Evolutionary conservation across 148 eudicot genomes (phyloP).

Genomic region (Cornus kousa): DNA sequence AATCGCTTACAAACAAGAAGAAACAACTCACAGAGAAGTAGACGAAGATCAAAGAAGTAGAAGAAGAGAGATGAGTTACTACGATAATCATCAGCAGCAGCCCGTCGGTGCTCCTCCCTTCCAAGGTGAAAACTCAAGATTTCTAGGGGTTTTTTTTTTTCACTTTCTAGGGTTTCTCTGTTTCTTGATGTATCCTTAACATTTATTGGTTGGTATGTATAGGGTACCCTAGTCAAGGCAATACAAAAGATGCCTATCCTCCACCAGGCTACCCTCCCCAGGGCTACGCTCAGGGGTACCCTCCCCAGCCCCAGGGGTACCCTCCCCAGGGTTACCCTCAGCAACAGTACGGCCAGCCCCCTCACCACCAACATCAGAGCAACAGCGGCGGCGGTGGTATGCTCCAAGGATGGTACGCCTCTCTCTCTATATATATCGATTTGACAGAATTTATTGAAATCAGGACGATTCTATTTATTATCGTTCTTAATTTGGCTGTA

Average conservation of each 20-base stretch:
- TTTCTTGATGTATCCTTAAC: neutral
- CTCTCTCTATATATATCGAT: neutral
- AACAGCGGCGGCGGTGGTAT: neutral
- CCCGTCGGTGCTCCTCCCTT: neutral
- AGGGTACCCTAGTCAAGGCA: neutral
- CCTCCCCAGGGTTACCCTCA: neutral
- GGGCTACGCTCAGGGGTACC: conserved; percentile 1
- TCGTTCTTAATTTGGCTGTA: too few relatives aligned
- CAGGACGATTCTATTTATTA: too few relatives aligned
- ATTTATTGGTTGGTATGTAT: neutral
- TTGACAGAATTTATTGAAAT: too few relatives aligned
- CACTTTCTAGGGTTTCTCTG: neutral
- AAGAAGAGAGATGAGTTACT: conserved; percentile 8
- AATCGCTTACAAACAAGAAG: too few relatives aligned
- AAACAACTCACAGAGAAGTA: too few relatives aligned
- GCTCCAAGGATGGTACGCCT: neutral
- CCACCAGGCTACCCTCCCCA: conserved; percentile 3
- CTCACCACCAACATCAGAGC: neutral
- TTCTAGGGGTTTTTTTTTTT: neutral
- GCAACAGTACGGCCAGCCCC: conserved; percentile 4
- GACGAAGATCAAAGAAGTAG: neutral
- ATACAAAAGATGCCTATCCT: neutral
- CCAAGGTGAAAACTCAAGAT: neutral
- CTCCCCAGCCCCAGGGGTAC: neutral
- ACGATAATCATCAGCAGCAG: neutral